Percentiles rank a stretch among this genome's conserved stretches.
phyloP scores from a whole-genome alignment of 495 filamentous ascomycete species.

The Daldinia grandis region DNA sequence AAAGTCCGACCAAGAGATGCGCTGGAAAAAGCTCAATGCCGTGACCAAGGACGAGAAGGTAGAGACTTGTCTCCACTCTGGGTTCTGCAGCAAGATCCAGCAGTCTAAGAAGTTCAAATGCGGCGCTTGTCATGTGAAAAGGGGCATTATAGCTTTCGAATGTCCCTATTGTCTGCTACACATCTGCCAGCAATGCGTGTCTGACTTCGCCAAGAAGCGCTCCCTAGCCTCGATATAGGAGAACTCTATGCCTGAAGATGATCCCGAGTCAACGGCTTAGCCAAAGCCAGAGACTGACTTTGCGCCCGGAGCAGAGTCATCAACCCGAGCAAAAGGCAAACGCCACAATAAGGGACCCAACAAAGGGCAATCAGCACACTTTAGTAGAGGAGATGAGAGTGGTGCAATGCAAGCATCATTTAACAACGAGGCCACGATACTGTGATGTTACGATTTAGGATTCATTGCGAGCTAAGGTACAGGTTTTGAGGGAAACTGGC shows the following conservation, averaged over 20 bases:
- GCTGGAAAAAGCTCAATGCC: slow-evolving; percentile 27
- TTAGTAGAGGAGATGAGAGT: background rate
- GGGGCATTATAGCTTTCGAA: slow-evolving; percentile 41
- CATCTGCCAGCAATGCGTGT: slow-evolving; percentile 43
- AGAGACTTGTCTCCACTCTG: slow-evolving; percentile 35
- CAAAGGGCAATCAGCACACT: background rate
- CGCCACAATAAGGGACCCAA: background rate
- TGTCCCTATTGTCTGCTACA: slow-evolving; percentile 42
- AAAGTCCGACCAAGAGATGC: slow-evolving; percentile 19
- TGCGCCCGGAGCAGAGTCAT: background rate
- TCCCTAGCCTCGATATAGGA: background rate
- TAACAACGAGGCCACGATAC: too few species aligned
- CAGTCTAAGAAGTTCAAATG: slow-evolving; percentile 45
- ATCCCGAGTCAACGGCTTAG: background rate
- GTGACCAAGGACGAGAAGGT: slow-evolving; percentile 30
- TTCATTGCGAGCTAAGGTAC: background rate
- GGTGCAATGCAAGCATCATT: too few species aligned
- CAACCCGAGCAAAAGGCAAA: background rate
- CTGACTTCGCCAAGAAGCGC: slow-evolving; percentile 27
- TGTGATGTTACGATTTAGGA: background rate
- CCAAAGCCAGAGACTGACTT: background rate
- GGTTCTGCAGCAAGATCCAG: slow-evolving; percentile 37
- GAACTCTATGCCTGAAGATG: background rate
- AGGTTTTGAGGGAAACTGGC: background rate
- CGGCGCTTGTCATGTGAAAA: slow-evolving; percentile 32